Percentiles rank a stretch among this genome's conserved stretches.
Evolutionary conservation across 148 eudicot genomes (phyloP).

Genomic region (Suaeda aralocaspica): DNA sequence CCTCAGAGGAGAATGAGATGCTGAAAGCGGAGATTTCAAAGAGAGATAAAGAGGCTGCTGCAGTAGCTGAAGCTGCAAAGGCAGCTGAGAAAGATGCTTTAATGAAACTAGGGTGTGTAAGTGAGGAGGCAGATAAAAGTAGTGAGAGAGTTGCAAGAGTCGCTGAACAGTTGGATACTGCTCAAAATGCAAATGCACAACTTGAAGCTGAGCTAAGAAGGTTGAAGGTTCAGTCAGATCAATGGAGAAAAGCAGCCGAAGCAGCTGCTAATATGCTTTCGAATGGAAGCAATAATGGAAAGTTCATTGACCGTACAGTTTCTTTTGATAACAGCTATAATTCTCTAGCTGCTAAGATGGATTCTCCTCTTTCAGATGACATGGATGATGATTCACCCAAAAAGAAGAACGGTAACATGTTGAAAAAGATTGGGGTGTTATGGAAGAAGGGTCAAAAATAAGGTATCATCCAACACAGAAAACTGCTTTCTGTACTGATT

Average conservation of each 20-base stretch:
- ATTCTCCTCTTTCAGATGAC: constrained; percentile 65
- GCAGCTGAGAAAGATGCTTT: constrained; percentile 64
- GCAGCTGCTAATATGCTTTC: constrained; percentile 91
- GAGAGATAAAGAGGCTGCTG: constrained; percentile 43
- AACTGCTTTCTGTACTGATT: background rate
- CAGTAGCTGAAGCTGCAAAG: constrained; percentile 48
- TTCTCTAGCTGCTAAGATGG: constrained; percentile 58
- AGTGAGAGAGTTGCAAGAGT: constrained; percentile 40
- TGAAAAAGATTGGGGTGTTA: constrained; percentile 71
- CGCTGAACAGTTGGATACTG: constrained; percentile 64
- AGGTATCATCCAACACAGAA: background rate
- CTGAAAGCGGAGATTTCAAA: constrained; percentile 48
- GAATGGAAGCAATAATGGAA: constrained; percentile 50
- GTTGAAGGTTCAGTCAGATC: constrained; percentile 79
- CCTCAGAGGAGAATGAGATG: constrained; percentile 50
- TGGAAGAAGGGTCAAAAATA: constrained; percentile 76
- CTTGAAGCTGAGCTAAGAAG: constrained; percentile 75
- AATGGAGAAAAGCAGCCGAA: constrained; percentile 94
- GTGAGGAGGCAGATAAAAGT: constrained; percentile 73
- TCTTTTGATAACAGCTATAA: constrained; percentile 53
- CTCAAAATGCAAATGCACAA: constrained; percentile 52
- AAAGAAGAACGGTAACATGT: constrained; percentile 72
- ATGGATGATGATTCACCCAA: constrained; percentile 64
- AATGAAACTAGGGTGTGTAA: constrained; percentile 50
- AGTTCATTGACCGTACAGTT: constrained; percentile 50